Evolutionary conservation across 2,329 filamentous ascomycete genomes (phyloP).

Genomic region (Exophiala phaeomuriformis): DNA sequence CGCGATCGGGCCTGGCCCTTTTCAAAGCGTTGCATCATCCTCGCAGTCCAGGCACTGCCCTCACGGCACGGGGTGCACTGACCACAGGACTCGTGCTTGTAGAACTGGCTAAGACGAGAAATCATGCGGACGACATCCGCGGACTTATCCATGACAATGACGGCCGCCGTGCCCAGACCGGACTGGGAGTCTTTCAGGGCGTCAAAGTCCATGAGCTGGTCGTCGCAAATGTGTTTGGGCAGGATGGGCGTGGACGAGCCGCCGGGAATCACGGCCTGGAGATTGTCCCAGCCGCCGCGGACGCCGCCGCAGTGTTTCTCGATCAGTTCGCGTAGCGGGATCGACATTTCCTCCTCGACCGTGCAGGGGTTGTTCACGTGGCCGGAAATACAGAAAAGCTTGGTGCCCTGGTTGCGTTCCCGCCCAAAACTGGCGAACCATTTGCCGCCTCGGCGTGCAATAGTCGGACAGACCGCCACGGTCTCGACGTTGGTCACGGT

Average conservation of each 20-base stretch:
- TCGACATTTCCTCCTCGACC: conserved; percentile 99
- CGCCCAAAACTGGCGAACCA: conserved; percentile 95
- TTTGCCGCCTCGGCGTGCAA: conserved; percentile 79
- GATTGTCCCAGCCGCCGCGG: conserved; percentile 93
- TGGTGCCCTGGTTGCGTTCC: conserved; percentile 93
- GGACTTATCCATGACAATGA: conserved; percentile 99
- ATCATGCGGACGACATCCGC: conserved; percentile 94
- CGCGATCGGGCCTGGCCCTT: conserved; percentile 78
- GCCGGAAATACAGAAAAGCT: conserved; percentile 96
- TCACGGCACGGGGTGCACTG: conserved; percentile 99
- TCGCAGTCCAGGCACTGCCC: conserved; percentile 97
- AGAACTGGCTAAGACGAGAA: conserved; percentile 87
- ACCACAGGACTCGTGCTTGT: conserved; percentile 95
- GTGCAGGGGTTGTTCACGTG: conserved; percentile 98
- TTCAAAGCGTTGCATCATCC: conserved; percentile 97
- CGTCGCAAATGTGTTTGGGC: conserved; percentile 80
- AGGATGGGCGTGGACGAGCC: conserved; percentile 95
- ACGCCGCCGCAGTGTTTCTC: conserved; percentile 98
- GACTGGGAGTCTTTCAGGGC: conserved; percentile 96
- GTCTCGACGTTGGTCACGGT: conserved; percentile 99
- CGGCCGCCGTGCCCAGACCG: conserved; percentile 91
- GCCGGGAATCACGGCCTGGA: conserved; percentile 89
- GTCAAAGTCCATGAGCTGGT: conserved; percentile 98
- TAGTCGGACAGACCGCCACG: conserved; percentile 88
- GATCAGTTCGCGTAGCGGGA: conserved; percentile 89